Evolutionary conservation across 2,329 filamentous ascomycete genomes (phyloP).

Genomic region (Fusarium denticulatum): DNA sequence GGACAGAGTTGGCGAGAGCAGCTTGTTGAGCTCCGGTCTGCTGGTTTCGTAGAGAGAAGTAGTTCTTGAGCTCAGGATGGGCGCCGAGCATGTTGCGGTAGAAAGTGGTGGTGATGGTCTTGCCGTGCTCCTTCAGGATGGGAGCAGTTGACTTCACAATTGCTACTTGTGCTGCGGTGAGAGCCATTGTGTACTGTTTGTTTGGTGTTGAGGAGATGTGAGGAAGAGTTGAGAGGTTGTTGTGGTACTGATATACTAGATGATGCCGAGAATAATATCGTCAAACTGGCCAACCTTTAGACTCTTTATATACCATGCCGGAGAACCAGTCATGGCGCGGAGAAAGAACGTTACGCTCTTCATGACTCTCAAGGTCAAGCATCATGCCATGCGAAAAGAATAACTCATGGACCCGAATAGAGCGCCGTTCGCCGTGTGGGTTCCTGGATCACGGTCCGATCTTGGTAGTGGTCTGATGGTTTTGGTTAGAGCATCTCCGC

Average conservation of each 20-base stretch:
- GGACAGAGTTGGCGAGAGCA: constrained; percentile 75
- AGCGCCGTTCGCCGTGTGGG: constrained; percentile 17
- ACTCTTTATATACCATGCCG: constrained; percentile 33
- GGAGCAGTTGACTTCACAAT: constrained; percentile 83
- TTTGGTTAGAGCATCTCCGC: constrained; percentile 41
- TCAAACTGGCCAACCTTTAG: not conserved
- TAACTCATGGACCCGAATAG: constrained; percentile 4
- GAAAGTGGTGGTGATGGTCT: constrained; percentile 75
- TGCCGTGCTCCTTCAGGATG: constrained; percentile 74
- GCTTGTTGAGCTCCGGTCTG: constrained; percentile 72
- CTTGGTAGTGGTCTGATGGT: constrained; percentile 37
- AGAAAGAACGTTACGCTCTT: constrained; percentile 35
- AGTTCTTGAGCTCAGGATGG: constrained; percentile 71
- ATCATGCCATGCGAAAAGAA: constrained; percentile 31
- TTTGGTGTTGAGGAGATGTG: not conserved
- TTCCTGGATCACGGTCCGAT: constrained; percentile 34
- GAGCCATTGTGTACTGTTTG: constrained; percentile 50
- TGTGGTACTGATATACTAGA: constrained; percentile 13
- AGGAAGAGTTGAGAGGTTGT: not conserved
- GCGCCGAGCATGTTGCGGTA: constrained; percentile 74
- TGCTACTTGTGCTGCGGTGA: constrained; percentile 71
- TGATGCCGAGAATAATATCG: constrained; percentile 4
- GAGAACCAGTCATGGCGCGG: constrained; percentile 36
- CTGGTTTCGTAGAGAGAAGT: constrained; percentile 79
- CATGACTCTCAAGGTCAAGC: not conserved